phyloP scores from a whole-genome alignment of 2,329 filamentous ascomycete genomes.

The Sclerotinia sclerotiorum region DNA sequence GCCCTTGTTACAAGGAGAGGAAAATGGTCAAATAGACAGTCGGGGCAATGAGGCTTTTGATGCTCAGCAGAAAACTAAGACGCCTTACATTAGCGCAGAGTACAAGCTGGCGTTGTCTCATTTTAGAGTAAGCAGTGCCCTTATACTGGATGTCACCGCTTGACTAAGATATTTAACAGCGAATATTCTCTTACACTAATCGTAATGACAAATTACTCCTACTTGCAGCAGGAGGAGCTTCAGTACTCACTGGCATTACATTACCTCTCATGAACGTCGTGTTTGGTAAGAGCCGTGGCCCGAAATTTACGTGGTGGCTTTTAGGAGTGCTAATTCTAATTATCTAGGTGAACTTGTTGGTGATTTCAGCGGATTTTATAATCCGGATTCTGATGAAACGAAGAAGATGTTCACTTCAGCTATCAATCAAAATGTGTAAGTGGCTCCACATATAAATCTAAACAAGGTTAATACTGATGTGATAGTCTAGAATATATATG shows the following conservation, averaged over 20 bases:
- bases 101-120: slow-evolving; percentile 17
- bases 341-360: slow-evolving; percentile 42
- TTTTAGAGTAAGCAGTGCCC: slow-evolving; percentile 3
- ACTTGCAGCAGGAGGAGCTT: slow-evolving; percentile 46
- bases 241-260: slow-evolving; percentile 54
- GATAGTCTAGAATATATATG: slow-evolving; percentile 50
- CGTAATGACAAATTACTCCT: slow-evolving; percentile 27
- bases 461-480: slow-evolving; percentile 32
- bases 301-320: neutral
- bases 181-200: slow-evolving; percentile 33
- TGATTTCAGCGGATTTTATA: slow-evolving; percentile 51
- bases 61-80: neutral
- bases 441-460: slow-evolving; percentile 23
- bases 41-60: neutral
- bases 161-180: slow-evolving; percentile 22
- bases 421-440: slow-evolving; percentile 46
- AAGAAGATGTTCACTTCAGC: slow-evolving; percentile 50
- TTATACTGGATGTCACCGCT: neutral
- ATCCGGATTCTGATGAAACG: slow-evolving; percentile 43
- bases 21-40: neutral
- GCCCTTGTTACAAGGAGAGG: slow-evolving; percentile 10
- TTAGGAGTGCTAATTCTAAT: neutral
- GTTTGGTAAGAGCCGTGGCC: slow-evolving; percentile 47
- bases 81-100: slow-evolving; percentile 4
- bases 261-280: slow-evolving; percentile 59